Evolutionary conservation across 495 filamentous ascomycete species (phyloP).

Genomic region (Chaetomidium leptoderma): DNA sequence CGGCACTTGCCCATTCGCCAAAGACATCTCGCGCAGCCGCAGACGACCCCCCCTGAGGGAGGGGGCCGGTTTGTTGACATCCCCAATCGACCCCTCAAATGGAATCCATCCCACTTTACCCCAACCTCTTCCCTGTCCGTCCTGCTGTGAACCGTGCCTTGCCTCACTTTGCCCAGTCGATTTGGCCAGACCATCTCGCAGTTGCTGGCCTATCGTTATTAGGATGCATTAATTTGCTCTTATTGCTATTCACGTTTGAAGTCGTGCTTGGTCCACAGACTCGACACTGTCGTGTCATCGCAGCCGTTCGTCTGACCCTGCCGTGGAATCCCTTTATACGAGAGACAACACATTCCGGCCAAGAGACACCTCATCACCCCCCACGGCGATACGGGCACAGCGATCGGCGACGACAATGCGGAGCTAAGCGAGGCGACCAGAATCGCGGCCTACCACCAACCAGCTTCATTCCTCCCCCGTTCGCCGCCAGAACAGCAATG

Average conservation of each 20-base stretch:
- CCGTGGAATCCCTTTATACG: not conserved
- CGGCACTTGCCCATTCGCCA: not conserved
- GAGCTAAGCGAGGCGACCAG: slow-evolving; percentile 10
- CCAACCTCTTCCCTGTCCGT: not conserved
- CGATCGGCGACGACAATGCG: not conserved
- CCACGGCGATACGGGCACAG: not conserved
- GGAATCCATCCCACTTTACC: not conserved
- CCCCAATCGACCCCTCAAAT: slow-evolving; percentile 2
- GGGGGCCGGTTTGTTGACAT: slow-evolving; percentile 13
- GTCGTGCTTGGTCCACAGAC: not conserved
- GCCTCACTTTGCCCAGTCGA: not conserved
- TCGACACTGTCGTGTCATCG: not conserved
- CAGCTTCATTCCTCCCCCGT: not conserved
- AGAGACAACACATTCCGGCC: not conserved
- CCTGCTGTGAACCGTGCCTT: slow-evolving; percentile 1
- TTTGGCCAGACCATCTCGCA: slow-evolving; percentile 12
- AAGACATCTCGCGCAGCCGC: not conserved
- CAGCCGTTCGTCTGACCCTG: not conserved
- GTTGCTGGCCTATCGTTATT: not conserved
- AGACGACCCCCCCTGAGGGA: not conserved
- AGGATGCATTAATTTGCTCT: not conserved
- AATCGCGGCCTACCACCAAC: not conserved
- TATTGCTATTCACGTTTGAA: not conserved
- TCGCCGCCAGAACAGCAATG: slow-evolving; percentile 5
- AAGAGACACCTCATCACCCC: not conserved